Conservation (phyloP, 2,329 filamentous ascomycete species). For the Hyphodiscus sp. region DNA sequence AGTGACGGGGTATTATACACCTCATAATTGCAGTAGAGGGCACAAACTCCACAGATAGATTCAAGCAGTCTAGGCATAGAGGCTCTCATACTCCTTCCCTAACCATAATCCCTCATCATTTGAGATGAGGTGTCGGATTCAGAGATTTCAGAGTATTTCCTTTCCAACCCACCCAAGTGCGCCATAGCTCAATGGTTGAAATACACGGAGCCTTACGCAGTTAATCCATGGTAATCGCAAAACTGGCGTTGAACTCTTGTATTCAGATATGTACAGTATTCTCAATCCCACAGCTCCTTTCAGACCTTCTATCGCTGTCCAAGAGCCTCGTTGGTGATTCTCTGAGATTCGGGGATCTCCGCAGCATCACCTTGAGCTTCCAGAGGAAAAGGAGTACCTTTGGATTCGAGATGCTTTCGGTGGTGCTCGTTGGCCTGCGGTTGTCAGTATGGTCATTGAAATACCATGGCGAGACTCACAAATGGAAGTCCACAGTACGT, state of each 20-base stretch:
- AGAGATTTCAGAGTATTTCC: no score
- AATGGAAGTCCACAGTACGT: slow-evolving; percentile 91
- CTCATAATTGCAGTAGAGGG: no score
- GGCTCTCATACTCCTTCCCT: no score
- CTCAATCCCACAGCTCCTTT: slow-evolving; percentile 3
- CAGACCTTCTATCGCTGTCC: slow-evolving; percentile 47
- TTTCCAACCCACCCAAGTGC: no score
- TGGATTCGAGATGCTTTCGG: slow-evolving; percentile 74
- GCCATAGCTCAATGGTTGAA: no score
- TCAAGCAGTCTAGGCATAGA: no score
- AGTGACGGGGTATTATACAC: no score
- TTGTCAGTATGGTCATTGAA: slow-evolving; percentile 6
- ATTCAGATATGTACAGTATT: slow-evolving; percentile 22
- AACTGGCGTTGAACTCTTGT: slow-evolving; percentile 3
- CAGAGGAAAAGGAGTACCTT: slow-evolving; percentile 76
- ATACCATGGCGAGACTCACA: slow-evolving; percentile 52
- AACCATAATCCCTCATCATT: no score
- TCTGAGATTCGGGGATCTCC: slow-evolving; percentile 51
- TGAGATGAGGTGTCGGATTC: no score
- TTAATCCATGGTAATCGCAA: no score
- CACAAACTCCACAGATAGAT: no score
- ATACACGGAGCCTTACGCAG: no score
- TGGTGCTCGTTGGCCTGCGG: slow-evolving; percentile 82
- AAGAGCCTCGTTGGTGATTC: slow-evolving; percentile 50
- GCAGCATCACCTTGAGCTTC: slow-evolving; percentile 51